A percentile compares a stretch with the other conserved stretches of the same genome.
Evolutionary conservation across 2,329 filamentous ascomycete species (phyloP).

Genomic region (Xylariaceae sp.): DNA sequence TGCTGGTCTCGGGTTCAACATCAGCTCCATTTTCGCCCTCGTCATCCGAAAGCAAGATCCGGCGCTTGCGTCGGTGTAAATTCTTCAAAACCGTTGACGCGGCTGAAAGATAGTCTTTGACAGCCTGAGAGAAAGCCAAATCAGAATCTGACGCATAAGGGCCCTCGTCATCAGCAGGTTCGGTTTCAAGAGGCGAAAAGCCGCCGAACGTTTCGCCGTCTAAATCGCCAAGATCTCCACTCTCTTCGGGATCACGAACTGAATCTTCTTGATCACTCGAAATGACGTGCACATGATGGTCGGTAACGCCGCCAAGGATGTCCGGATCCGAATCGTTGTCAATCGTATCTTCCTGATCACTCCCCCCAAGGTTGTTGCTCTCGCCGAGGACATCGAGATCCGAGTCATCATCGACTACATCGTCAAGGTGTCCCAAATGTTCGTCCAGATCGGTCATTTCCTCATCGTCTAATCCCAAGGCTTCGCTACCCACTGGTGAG

Average conservation of each 20-base stretch:
- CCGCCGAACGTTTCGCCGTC: constrained; percentile 20
- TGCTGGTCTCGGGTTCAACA: background rate
- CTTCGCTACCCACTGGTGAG: constrained; percentile 7
- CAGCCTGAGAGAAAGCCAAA: constrained; percentile 22
- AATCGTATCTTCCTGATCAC: background rate
- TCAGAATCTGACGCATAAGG: constrained; percentile 11
- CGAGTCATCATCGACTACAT: background rate
- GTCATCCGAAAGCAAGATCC: constrained; percentile 27
- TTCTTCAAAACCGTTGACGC: constrained; percentile 15
- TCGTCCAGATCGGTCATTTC: background rate
- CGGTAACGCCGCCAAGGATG: too few relatives aligned
- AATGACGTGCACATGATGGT: constrained; percentile 14
- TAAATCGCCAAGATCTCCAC: constrained; percentile 10
- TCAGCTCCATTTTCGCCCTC: constrained; percentile 9
- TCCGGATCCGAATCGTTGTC: constrained; percentile 6
- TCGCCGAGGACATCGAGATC: constrained; percentile 9
- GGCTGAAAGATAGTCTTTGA: constrained; percentile 10
- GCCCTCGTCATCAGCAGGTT: constrained; percentile 8
- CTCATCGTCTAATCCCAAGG: background rate
- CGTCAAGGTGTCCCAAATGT: background rate
- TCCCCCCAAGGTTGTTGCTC: constrained; percentile 19
- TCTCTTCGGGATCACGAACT: constrained; percentile 1
- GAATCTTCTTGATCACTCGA: background rate
- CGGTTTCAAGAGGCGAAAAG: constrained; percentile 25
- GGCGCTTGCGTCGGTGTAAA: constrained; percentile 20